These are phyloP conservation scores for Phytophthora meadii DNA, from an alignment of 352 stramenopile species.

Conservation along the genomic window DNA sequence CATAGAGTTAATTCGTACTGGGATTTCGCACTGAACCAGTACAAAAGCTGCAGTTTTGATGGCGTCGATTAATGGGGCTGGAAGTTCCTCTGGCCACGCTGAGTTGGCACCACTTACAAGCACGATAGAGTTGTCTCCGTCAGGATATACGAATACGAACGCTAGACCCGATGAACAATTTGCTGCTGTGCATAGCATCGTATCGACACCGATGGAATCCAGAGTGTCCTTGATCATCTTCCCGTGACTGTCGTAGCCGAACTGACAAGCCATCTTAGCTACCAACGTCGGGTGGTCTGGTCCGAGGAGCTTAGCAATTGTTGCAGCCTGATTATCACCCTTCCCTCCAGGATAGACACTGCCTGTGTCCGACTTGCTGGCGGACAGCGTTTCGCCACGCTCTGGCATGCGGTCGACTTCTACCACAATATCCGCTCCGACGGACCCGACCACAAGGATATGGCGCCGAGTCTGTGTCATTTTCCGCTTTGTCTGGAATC, in stretches of 20 bases:
- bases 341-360: slow-evolving; percentile 73
- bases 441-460: too few relatives aligned
- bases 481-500: not conserved
- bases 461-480: slow-evolving; percentile 18
- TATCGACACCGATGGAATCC: slow-evolving; percentile 40
- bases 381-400: slow-evolving; percentile 61
- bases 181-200: slow-evolving; percentile 41
- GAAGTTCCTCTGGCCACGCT: slow-evolving; percentile 53
- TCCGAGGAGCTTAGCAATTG: slow-evolving; percentile 47
- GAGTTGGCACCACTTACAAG: slow-evolving; percentile 75
- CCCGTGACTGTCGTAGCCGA: too few relatives aligned
- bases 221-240: slow-evolving; percentile 17
- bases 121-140: slow-evolving; percentile 82
- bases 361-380: slow-evolving; percentile 54
- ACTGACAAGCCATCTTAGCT: slow-evolving; percentile 36
- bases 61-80: slow-evolving; percentile 33
- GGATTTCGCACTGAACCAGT: slow-evolving; percentile 72
- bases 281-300: slow-evolving; percentile 13
- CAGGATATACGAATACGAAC: slow-evolving; percentile 74
- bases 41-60: slow-evolving; percentile 58
- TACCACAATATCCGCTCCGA: too few relatives aligned
- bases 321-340: slow-evolving; percentile 72
- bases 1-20: slow-evolving; percentile 48
- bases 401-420: too few relatives aligned
- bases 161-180: slow-evolving; percentile 63